Evolutionary conservation across 169 alveolate species (phyloP), one percentile per base, ranked within the genome.

Genomic region (Plasmodium vivax): DNA sequence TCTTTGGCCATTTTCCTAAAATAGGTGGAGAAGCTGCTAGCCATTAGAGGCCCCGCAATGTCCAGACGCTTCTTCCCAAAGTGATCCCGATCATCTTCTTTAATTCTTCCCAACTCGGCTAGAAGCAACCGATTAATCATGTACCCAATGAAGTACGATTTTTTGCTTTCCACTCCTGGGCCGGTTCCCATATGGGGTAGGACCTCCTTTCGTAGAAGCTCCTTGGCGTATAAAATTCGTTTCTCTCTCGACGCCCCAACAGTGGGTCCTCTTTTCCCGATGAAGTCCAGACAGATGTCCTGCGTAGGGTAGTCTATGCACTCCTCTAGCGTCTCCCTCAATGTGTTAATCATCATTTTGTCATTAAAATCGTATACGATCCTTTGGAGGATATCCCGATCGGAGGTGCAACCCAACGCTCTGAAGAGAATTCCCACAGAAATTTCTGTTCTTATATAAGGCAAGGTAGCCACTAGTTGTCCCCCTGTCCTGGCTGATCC

Each of bases 51-150:
- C 0, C 99, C 99, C 19, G 99, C 99, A 97, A 99, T 97, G 96
- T 99, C 99, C 45, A 99, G 94, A 94, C 99, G 98, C 96, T 99
- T 99, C 97, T 99, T 99, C 9, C 99, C 99, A 95, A 99, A 99
- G 96, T 99, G 99, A 95, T 99, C 99, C 79, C 99, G 97, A 94
- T 99, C 99, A 96, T 99, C 99, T 94, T 99, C 99, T 36, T 96
- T 96, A 41, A 98, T 98, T 92, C 99, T 96, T 9, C 99, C 99
- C 27, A 99, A 96, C 74, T 98, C 98, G 43, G 99, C 99, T 82
- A 99, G 98, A 92, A 99, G 96, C 73, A 99, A 94, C 71, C 99
- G 97, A 95, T 99, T 99, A 9, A 98, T 99, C 99, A 99, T 99
- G 97, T 99, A 99, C 23, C 99, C 99, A 38, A 99, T 97, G 96